These are phyloP conservation scores for Podospora sp. DNA, from an alignment of 495 filamentous ascomycete genomes.

Conservation along the genomic window DNA sequence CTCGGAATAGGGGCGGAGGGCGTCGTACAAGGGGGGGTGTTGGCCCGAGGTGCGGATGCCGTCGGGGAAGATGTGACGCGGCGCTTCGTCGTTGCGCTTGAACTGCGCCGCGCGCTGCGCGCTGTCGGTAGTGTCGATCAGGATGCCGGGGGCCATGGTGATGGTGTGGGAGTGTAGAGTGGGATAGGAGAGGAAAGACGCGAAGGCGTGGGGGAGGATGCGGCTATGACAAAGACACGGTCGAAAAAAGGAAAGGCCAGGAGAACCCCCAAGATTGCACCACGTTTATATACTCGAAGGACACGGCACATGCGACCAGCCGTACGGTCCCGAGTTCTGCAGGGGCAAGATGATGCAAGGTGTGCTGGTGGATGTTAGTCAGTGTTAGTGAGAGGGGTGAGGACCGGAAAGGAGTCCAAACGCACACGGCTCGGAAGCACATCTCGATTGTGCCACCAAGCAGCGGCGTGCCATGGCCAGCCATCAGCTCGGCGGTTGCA, in stretches of 20 bases:
- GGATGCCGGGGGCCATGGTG: constrained; percentile 39
- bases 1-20: constrained; percentile 67
- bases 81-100: constrained; percentile 31
- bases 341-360: not conserved
- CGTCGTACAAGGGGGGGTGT: constrained; percentile 69
- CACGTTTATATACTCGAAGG: constrained; percentile 1
- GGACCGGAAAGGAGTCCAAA: no score
- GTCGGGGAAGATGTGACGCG: constrained; percentile 47
- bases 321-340: not conserved
- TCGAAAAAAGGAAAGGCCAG: not conserved
- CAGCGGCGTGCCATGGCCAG: not conserved
- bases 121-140: constrained; percentile 31
- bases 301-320: not conserved
- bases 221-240: not conserved
- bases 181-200: not conserved
- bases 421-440: not conserved
- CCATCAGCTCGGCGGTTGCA: not conserved
- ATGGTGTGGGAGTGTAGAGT: not conserved
- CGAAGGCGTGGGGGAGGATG: not conserved
- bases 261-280: not conserved
- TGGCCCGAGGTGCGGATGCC: constrained; percentile 74
- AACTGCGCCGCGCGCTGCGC: not conserved
- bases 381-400: not conserved
- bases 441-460: not conserved
- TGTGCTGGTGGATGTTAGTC: no score